Evolutionary conservation across 192 early-diverging fungal species (phyloP), one percentile per base, ranked within the genome.

Genomic region (Backusella sp.): DNA sequence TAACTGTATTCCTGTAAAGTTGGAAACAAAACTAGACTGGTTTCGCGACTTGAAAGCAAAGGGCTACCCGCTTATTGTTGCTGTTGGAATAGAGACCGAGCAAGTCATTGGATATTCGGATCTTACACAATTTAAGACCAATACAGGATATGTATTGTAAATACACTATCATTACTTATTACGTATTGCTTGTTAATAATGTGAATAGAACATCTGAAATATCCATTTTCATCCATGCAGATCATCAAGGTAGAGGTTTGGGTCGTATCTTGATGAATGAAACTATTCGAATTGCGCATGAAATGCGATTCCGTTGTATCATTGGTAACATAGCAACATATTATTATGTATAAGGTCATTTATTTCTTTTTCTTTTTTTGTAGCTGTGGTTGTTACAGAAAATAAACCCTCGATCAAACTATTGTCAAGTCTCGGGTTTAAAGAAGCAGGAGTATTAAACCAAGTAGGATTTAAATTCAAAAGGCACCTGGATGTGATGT

Each of bases 381-480:
- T 32, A 87, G 83, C 83, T 9, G 80, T 79, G 68, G 84, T 87
- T 59, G 84, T 79, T 34, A 74, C 80, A 30, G 84, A 82, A 35
- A 85, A 87, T 53, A 66, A 76, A 3, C 75, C 62, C 4, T 84
- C 80, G 28, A 42, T 85, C 14, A 21, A 67, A 11, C 70, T 89
- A 8, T 81, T 81, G 1, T 74, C 66, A 17, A 76, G 80, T 4
- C 74, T 80, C 28, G 82, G 81, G 3, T 89, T 89, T 74, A 76
- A 78, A 19, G 52, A 82, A 8, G 83, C 84, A 19, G 88, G 84
- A 2, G 80, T 72, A 1, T 79, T 89, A 79, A 75, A 69, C 39
- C 79, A 89, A 39, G 77, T 83, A 6, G 88, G 88, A 1, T 85
- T 76, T 77, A 87, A 89, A 70, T 89, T 86, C 80, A 84, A 77